Conservation (phyloP, 495 filamentous ascomycete species). For the Acidiella bohemica region DNA sequence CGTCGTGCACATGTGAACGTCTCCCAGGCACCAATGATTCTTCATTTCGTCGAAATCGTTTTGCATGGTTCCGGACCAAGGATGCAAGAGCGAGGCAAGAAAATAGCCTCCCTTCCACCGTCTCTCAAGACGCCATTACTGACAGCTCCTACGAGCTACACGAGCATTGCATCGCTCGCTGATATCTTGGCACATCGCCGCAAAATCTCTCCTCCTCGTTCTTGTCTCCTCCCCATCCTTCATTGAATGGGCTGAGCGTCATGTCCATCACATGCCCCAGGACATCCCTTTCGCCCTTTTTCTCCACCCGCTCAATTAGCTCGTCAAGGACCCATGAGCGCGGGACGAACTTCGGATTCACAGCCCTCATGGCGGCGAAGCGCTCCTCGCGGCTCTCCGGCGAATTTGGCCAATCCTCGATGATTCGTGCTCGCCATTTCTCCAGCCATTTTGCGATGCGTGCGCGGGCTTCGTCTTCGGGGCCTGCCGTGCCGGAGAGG, state of each 20-base stretch:
- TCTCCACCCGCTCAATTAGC: conserved; percentile 75
- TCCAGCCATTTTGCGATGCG: conserved; percentile 63
- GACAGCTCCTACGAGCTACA: conserved; percentile 48
- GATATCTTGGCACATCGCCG: conserved; percentile 67
- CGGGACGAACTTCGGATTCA: conserved; percentile 86
- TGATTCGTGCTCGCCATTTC: conserved; percentile 50
- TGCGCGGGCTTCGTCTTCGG: conserved; percentile 48
- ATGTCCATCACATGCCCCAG: conserved; percentile 63
- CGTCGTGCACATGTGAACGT: too few relatives aligned
- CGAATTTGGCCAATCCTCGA: conserved; percentile 53
- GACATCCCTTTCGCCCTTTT: conserved; percentile 66
- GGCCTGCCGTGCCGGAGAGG: conserved; percentile 38
- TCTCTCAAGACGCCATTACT: too few relatives aligned
- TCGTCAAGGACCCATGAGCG: conserved; percentile 88
- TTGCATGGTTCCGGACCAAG: too few relatives aligned
- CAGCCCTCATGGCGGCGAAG: conserved; percentile 57
- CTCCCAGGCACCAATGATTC: too few relatives aligned
- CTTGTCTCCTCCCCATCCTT: conserved; percentile 51
- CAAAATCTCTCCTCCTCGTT: conserved; percentile 74
- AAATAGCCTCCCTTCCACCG: too few relatives aligned
- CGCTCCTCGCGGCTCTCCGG: conserved; percentile 43
- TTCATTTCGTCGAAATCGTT: too few relatives aligned
- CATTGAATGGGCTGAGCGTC: conserved; percentile 69
- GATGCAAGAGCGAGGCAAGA: too few relatives aligned
- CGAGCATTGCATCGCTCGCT: conserved; percentile 79